Evolutionary conservation across 306 rosid genomes (phyloP), one percentile per base, ranked within the genome.

Genomic region (Lotus japonicus): DNA sequence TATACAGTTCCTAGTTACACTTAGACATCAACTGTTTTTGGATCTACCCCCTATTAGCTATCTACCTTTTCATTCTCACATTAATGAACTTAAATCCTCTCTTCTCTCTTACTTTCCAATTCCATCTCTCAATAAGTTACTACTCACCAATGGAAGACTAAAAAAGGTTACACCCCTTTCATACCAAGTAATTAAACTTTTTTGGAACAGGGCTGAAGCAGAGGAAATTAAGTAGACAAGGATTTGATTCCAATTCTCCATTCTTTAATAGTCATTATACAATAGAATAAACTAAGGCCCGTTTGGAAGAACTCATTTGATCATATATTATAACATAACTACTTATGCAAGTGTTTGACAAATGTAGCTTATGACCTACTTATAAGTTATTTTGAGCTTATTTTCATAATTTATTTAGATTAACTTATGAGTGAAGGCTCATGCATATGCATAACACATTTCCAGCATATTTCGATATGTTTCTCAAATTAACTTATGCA

Each of bases 1-100:
- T 52, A 72, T 72, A n/a, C n/a, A 59, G 61, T 46, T 64, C 4
- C 4, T 39, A 3, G 49, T 26, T n/a, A 36, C 57, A 26, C 54
- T 41, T 68, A 21, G 35, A 65, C 62, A 9, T 53, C 44, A 65
- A 36, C 46, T 16, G 50, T 51, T 45, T 58, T 50, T 36, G 36
- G 66, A 80, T 41, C 72, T 45, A 59, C 49, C 31, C 31, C 39
- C n/a, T 48, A 19, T 57, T 63, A 54, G 48, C 73, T 41, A 76
- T 5, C 79, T 61, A 76, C 81, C 55, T 61, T 67, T 41, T 72
- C 68, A 26, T 39, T 45, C 70, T 21, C 65, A 61, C 70, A 31
- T 79, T 67, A n/a, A 78, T 66, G 33, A 15, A 1, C 13, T 42
- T 33, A 6, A 64, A 17, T 31, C 15, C 35, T 8, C 6, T 31